A percentile compares a stretch with the other conserved stretches of the same genome.
Evolutionary conservation across 202 grass and related monocot genomes (phyloP).

Genomic region (Setaria italica): DNA sequence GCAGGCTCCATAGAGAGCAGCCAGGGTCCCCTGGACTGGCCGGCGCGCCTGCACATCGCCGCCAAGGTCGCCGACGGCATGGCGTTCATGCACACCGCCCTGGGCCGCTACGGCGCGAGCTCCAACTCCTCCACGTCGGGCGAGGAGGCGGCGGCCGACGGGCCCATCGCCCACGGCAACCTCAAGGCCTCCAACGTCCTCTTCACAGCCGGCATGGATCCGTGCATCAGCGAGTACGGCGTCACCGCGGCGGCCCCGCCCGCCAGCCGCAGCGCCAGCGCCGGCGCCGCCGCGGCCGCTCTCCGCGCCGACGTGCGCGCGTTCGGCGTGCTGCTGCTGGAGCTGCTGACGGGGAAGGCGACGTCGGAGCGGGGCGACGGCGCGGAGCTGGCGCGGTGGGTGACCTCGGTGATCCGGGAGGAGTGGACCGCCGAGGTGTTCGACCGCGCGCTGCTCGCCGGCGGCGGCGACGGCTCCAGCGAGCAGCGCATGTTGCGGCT

Average conservation of each 20-base stretch:
- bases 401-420: conserved; percentile 65
- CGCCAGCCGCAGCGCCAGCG: not conserved
- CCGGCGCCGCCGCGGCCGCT: not conserved
- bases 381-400: conserved; percentile 65
- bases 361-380: conserved; percentile 51
- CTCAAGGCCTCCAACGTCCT: conserved; percentile 73
- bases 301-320: conserved; percentile 52
- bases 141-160: not conserved
- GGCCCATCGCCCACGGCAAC: conserved; percentile 59
- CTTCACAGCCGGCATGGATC: conserved; percentile 60
- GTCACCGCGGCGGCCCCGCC: conserved; percentile 11
- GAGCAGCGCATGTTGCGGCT: conserved; percentile 62
- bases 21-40: conserved; percentile 51
- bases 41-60: conserved; percentile 52
- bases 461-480: conserved; percentile 22
- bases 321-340: conserved; percentile 63
- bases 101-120: conserved; percentile 22
- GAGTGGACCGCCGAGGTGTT: conserved; percentile 87
- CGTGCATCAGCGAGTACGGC: conserved; percentile 77
- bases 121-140: conserved; percentile 23
- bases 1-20: conserved; percentile 53
- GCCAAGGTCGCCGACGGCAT: conserved; percentile 61
- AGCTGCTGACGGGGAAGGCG: conserved; percentile 69
- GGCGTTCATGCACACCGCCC: conserved; percentile 61
- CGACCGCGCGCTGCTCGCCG: conserved; percentile 60